Evolutionary conservation across 2,329 filamentous ascomycete species (phyloP).

Genomic region (Arthrobotrys megalospora): DNA sequence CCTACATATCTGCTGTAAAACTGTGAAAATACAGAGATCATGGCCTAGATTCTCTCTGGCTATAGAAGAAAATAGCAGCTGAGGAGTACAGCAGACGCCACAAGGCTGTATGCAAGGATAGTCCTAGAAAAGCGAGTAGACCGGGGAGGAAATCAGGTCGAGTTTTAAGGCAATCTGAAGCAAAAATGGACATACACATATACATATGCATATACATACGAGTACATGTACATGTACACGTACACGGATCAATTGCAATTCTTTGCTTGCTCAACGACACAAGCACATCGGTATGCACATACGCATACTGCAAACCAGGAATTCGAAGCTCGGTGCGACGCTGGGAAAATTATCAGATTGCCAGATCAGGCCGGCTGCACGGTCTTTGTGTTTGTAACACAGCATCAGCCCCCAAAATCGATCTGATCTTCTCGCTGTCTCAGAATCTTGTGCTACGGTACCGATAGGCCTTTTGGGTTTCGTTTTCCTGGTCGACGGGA

Average conservation of each 20-base stretch:
- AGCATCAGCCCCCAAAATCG: background rate
- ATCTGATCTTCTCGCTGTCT: conserved; percentile 15
- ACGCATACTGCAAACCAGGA: background rate
- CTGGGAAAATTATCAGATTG: background rate
- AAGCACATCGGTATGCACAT: background rate
- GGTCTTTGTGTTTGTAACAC: background rate
- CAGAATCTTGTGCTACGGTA: conserved; percentile 12
- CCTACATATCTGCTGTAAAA: background rate
- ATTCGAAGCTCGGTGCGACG: conserved; percentile 8
- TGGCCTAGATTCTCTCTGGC: conserved; percentile 1
- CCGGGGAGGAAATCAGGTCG: background rate
- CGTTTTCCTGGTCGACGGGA: background rate
- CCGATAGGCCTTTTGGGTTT: conserved; percentile 4
- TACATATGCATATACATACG: no score
- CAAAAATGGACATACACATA: no score
- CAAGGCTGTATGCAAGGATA: background rate
- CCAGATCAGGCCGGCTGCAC: conserved; percentile 10
- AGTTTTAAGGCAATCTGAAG: background rate
- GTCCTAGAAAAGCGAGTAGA: background rate
- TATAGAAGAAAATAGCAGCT: background rate
- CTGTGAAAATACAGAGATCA: background rate
- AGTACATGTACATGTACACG: no score
- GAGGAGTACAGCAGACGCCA: conserved; percentile 19
- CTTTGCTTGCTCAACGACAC: no score
- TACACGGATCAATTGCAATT: background rate